These are phyloP conservation scores for Botrytis tulipae DNA, from an alignment of 2,329 filamentous ascomycete genomes.

Conservation along the genomic window DNA sequence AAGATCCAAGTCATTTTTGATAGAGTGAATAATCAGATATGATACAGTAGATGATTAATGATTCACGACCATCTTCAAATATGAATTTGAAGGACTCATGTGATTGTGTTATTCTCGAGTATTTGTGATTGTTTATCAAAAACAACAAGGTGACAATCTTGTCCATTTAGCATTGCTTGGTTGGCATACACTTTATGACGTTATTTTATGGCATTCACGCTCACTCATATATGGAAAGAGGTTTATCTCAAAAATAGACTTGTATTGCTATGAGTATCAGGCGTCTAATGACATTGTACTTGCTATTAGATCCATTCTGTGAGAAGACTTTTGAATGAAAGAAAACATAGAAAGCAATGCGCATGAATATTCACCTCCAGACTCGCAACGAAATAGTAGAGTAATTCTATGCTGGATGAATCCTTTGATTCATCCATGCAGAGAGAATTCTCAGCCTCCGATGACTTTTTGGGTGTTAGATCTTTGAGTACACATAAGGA, in stretches of 20 bases:
- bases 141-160: slow-evolving; percentile 7
- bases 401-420: background rate
- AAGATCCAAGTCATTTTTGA: slow-evolving; percentile 8
- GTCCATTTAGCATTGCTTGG: background rate
- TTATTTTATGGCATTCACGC: background rate
- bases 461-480: slow-evolving; percentile 3
- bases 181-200: slow-evolving; percentile 3
- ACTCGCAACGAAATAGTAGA: slow-evolving; percentile 13
- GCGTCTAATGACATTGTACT: slow-evolving; percentile 22
- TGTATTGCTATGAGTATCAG: slow-evolving; percentile 18
- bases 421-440: background rate
- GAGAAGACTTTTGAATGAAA: slow-evolving; percentile 23
- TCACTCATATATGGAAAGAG: background rate
- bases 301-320: slow-evolving; percentile 17
- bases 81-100: slow-evolving; percentile 3
- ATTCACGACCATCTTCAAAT: slow-evolving; percentile 11
- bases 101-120: background rate
- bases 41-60: slow-evolving; percentile 14
- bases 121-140: slow-evolving; percentile 5
- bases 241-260: slow-evolving; percentile 13
- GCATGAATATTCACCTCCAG: slow-evolving; percentile 13
- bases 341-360: slow-evolving; percentile 12
- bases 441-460: background rate
- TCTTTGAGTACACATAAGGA: slow-evolving; percentile 20
- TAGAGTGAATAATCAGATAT: slow-evolving; percentile 11